These are phyloP conservation scores for Postia placenta DNA, from an alignment of 768 basidiomycete genomes.

Conservation along the genomic window DNA sequence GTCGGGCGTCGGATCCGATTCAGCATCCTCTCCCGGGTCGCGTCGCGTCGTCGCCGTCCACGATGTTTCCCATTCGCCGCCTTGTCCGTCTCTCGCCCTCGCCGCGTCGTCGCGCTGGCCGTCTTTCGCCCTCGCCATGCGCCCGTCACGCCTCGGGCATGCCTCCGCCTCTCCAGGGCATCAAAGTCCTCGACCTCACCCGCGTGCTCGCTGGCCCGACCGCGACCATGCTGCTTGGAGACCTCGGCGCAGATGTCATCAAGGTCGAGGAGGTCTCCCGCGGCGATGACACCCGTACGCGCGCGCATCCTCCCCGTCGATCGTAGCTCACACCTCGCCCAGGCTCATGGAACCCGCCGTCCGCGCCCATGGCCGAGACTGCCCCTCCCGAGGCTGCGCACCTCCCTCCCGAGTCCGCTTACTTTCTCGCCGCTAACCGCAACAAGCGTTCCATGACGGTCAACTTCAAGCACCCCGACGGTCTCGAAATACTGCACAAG, in stretches of 20 bases:
- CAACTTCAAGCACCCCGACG: constrained; percentile 77
- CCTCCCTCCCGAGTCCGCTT: constrained; percentile 86
- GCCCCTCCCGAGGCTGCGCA: constrained; percentile 49
- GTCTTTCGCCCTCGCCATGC: too few relatives aligned
- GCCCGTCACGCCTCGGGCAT: constrained; percentile 55
- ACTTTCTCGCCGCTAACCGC: constrained; percentile 84
- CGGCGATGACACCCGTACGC: constrained; percentile 87
- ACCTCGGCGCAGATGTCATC: constrained; percentile 86
- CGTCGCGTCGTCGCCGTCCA: background rate
- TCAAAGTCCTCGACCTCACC: constrained; percentile 84
- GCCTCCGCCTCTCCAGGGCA: constrained; percentile 70
- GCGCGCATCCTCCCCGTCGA: constrained; percentile 10
- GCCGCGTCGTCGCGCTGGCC: too few relatives aligned
- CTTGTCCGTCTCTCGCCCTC: too few relatives aligned
- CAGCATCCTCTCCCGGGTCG: background rate
- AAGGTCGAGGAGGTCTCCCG: constrained; percentile 78
- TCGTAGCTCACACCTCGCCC: constrained; percentile 1
- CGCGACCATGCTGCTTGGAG: constrained; percentile 90
- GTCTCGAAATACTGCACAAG: constrained; percentile 66
- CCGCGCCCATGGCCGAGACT: constrained; percentile 32
- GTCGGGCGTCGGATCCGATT: constrained; percentile 4
- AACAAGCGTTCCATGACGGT: constrained; percentile 88
- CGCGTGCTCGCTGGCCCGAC: constrained; percentile 90
- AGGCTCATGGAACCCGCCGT: constrained; percentile 66
- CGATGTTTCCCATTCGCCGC: too few relatives aligned